Evolutionary conservation across 164 flowering plant species (phyloP).

Genomic region (Umbilicus rupestris): DNA sequence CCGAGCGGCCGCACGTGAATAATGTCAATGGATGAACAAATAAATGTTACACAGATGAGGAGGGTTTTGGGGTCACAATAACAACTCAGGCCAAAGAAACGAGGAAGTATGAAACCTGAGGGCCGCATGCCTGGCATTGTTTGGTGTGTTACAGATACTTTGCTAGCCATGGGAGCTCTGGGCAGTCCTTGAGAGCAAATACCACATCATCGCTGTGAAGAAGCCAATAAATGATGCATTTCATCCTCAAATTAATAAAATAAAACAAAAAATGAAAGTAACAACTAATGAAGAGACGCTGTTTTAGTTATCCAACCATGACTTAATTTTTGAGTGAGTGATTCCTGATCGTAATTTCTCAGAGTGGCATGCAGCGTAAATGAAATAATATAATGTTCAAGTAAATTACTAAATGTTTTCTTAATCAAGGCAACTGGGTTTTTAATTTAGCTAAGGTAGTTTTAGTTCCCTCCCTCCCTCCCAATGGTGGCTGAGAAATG

Average conservation of each 20-base stretch:
- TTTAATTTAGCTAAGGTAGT: not conserved
- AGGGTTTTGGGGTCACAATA: not conserved
- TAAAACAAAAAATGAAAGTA: too few species aligned
- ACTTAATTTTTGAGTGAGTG: too few species aligned
- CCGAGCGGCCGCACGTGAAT: too few species aligned
- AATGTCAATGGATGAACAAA: not conserved
- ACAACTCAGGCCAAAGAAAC: not conserved
- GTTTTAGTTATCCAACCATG: too few species aligned
- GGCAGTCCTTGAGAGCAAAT: constrained; percentile 79
- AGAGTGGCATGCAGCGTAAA: too few species aligned
- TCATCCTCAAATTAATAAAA: not conserved
- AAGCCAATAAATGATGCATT: constrained; percentile 1
- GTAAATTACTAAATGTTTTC: too few species aligned
- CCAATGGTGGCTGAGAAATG: not conserved
- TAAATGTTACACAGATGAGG: not conserved
- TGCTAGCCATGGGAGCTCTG: constrained; percentile 79
- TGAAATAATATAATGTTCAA: too few species aligned
- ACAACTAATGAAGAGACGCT: too few species aligned
- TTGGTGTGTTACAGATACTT: constrained; percentile 42
- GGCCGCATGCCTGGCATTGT: not conserved
- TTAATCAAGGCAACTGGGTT: too few species aligned
- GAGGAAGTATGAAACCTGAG: not conserved
- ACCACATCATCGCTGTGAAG: constrained; percentile 82
- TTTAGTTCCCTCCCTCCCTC: not conserved
- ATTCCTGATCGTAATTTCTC: too few species aligned